Evolutionary conservation across 176 grass and related monocot species (phyloP), one percentile per base, ranked within the genome.

Genomic region (Saccharum spontaneum): DNA sequence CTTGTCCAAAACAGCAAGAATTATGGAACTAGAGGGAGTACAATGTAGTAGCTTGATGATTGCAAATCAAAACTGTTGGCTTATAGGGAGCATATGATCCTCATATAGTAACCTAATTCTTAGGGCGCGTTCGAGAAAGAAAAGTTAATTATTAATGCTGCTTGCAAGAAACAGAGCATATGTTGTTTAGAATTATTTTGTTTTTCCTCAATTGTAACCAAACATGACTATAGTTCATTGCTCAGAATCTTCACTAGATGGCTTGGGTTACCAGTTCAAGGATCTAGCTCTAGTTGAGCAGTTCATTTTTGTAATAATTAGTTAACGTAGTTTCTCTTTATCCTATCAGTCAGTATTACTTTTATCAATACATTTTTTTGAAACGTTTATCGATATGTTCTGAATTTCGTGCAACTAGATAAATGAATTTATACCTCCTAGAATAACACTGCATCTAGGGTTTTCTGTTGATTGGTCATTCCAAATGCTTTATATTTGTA

Each of bases 381-480:
- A 36, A 36, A 36, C 34, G 34, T 36, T 36, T 36, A 55, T 82
- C 34, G 2, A 65, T 71, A 8, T 39, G 6, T 78, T 76, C 36
- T 6, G 1, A 55, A 48, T 77, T 59, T 65, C 33, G 6, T 63
- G 28, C 65, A 71, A 22, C 65, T 82, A 6, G 39, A 74, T 38
- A 78, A 82, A 46, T 77, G 40, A 38, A 82, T 71, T 5, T 63
- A 7, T 34, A 11, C 76, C 9, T 79, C 49, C 64, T 76, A 68
- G 11, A 76, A 43, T 61, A 31, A 71, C 17, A 43, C 34, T 74
- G 50, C 26, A 50, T 61, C 57, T 36, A 30, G 18, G 34, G 69
- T 76, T 48, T 68, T 65, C 36, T 79, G 55, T 67, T 83, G 28
- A 12, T 78, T 59, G 52, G 43, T 72, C 41, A 77, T 83, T 83